Evolutionary conservation across 2,329 filamentous ascomycete genomes (phyloP).

Genomic region (Diaporthe aspalathi): DNA sequence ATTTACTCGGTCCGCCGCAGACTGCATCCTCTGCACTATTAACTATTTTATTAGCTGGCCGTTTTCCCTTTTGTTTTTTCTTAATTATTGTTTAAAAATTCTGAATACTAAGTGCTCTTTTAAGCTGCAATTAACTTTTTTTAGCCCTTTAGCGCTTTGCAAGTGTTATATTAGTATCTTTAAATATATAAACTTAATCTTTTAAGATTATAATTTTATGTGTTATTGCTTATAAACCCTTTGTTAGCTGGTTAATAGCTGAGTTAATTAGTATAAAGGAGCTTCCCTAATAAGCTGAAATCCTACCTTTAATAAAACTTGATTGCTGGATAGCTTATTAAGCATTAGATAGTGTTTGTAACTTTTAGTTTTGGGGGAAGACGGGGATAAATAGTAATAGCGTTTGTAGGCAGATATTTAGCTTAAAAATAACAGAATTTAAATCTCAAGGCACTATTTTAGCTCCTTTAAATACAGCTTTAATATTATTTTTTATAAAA

Average conservation of each 20-base stretch:
- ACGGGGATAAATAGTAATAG: background rate
- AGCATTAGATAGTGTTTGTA: background rate
- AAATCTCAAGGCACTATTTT: background rate
- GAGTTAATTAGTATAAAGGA: background rate
- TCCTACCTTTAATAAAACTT: background rate
- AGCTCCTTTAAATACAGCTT: no score
- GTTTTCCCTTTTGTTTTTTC: no score
- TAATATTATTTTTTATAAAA: no score
- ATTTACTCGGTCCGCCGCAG: no score
- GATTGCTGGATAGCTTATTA: background rate
- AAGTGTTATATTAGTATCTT: background rate
- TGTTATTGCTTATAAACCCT: background rate
- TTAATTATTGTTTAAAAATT: no score
- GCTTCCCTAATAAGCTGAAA: background rate
- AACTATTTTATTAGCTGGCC: no score
- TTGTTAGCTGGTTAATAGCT: background rate
- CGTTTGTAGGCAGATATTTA: background rate
- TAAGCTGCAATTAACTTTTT: no score
- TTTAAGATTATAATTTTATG: background rate
- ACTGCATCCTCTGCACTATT: no score
- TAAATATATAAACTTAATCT: background rate
- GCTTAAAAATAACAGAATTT: background rate
- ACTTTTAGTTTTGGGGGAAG: background rate
- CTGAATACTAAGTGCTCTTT: no score
- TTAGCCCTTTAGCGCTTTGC: background rate